Base-by-base conservation (phyloP, 1,284 basidiomycete genomes). In the Ceratobasidium sp. region DNA sequence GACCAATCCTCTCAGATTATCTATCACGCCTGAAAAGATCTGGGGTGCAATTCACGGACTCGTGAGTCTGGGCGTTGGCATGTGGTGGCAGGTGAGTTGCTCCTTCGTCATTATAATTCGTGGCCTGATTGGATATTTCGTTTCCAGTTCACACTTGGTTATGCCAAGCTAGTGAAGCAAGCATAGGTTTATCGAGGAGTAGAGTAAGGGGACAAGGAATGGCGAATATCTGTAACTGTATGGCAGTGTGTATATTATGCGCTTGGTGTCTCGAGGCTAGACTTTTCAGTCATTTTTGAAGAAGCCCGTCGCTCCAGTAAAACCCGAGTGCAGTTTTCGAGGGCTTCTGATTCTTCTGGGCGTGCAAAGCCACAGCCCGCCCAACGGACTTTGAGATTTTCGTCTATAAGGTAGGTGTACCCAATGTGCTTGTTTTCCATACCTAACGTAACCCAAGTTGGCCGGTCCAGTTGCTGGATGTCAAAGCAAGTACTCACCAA, bases 401-500 rank as follows among this genome's bases (percentile, higher is more conserved):
- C 85, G 75, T 98, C 96, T 22, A 98, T 86, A 7, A 99, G 83
- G 77, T 92, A 99, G 10, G 96, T 90, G 76, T 98, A 98, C 2
- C 95, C 97, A 35, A 98, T 87, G 74, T 94, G 89, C 76, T 90
- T 91, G 80, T 98, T 99, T 54, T 87, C 86, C 82, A 97, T 89
- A 0, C 93, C 93, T 54, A 98, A 1, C 89, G 87, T 72, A 93
- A 22, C 10, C 22, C 87, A 31, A 73, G 72, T 40, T 70, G 72
- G 67, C 68, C 77, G 73, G 76, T 79, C 68, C 76, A 74, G 70
- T 73, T 78, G 73, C 73, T 22, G 27, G 8, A 22, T 54, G 7
- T 7, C 13, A 54, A 38, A 17, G 15, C n/a, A 27, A 22, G 22
- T 27, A 20, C 29, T 50, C 45, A 67, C 62, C 62, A 72, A 67